Percentiles rank a stretch among this genome's conserved stretches.
phyloP scores from a whole-genome alignment of 1,139 yeast genomes.

The Nadsonia starkeyi-henricii region DNA sequence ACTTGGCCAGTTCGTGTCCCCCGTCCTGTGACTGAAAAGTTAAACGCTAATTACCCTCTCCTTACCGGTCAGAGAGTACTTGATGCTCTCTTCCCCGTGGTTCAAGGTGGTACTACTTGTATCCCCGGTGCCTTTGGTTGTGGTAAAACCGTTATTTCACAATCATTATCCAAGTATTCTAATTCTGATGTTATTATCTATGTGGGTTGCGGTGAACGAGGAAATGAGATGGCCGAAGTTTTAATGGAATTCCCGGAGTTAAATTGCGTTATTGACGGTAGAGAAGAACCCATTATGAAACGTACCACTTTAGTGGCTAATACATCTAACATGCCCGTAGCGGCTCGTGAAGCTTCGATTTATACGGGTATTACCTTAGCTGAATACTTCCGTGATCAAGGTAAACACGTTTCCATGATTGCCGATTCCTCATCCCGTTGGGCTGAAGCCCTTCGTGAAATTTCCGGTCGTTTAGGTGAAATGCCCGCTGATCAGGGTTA shows the following conservation, averaged over 20 bases:
- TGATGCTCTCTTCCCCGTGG: conserved; percentile 96
- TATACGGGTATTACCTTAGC: conserved; percentile 98
- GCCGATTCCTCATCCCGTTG: conserved; percentile 99
- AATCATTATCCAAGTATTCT: conserved; percentile 90
- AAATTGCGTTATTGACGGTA: conserved; percentile 78
- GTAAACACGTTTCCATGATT: conserved; percentile 97
- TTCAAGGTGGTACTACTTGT: conserved; percentile 99
- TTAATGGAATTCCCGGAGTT: conserved; percentile 98
- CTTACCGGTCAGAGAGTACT: conserved; percentile 97
- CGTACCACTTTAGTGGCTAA: conserved; percentile 97
- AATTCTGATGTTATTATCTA: conserved; percentile 93
- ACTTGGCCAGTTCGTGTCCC: conserved; percentile 99
- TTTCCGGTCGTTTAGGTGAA: conserved; percentile 99
- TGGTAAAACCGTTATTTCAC: conserved; percentile 98
- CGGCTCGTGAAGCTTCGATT: conserved; percentile 98
- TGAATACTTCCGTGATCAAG: conserved; percentile 99
- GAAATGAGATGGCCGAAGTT: conserved; percentile 98
- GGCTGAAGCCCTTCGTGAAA: conserved; percentile 99
- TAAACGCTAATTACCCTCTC: conserved; percentile 86
- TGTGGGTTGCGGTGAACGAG: conserved; percentile 79
- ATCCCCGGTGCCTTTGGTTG: conserved; percentile 99
- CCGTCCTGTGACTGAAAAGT: conserved; percentile 91
- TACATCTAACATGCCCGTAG: conserved; percentile 99
- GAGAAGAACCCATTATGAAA: conserved; percentile 97
- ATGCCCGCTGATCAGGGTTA: conserved; percentile 99